A percentile compares a stretch with the other conserved stretches of the same genome.
These are phyloP conservation scores for Cercospora berteroae DNA, from an alignment of 2,329 filamentous ascomycete genomes.

Conservation along the genomic window DNA sequence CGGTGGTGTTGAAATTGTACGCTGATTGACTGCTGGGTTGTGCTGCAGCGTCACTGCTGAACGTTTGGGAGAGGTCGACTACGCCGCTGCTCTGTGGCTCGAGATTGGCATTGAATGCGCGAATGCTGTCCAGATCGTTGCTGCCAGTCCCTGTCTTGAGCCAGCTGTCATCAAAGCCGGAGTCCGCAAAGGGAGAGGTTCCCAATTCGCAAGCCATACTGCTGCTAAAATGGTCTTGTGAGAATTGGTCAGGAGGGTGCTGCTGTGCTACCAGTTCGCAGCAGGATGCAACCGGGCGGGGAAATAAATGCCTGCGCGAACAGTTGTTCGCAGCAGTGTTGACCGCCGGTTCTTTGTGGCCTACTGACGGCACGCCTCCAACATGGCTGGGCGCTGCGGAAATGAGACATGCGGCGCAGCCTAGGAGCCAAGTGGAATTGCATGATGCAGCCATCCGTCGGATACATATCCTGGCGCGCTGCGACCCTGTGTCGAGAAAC, in stretches of 20 bases:
- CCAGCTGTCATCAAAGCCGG: constrained; percentile 18
- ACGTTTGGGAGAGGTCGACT: constrained; percentile 19
- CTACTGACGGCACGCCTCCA: neutral
- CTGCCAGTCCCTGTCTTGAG: constrained; percentile 11
- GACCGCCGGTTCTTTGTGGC: constrained; percentile 23
- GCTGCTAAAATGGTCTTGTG: neutral
- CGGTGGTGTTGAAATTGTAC: constrained; percentile 7
- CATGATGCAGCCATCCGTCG: constrained; percentile 20
- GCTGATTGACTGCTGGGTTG: constrained; percentile 3
- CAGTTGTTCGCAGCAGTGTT: constrained; percentile 29
- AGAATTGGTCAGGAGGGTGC: neutral
- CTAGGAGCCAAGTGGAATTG: neutral
- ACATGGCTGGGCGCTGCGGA: constrained; percentile 16
- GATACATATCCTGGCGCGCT: neutral
- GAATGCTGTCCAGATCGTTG: constrained; percentile 19
- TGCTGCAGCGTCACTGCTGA: constrained; percentile 16
- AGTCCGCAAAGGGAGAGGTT: constrained; percentile 22
- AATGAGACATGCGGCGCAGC: constrained; percentile 23
- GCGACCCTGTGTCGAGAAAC: constrained; percentile 18
- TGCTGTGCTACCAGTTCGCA: constrained; percentile 24
- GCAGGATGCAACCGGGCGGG: constrained; percentile 10
- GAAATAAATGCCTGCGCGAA: constrained; percentile 21
- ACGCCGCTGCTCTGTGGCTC: constrained; percentile 8
- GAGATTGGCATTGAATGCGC: constrained; percentile 25
- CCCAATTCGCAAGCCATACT: constrained; percentile 24